phyloP scores from a whole-genome alignment of 306 rosid species.

The Cyamopsis tetragonoloba region DNA sequence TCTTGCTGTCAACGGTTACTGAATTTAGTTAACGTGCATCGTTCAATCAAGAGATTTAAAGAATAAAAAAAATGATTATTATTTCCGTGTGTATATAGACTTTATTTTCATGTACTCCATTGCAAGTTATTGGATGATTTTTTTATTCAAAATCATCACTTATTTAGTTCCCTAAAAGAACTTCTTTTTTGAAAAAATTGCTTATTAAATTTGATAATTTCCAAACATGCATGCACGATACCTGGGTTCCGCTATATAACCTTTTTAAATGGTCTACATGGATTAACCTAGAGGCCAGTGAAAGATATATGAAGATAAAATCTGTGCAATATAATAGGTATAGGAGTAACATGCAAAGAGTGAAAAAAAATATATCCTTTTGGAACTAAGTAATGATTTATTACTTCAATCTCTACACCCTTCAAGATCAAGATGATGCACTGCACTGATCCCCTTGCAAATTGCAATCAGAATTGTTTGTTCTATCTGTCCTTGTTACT shows the following conservation, averaged over 20 bases:
- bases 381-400: not conserved
- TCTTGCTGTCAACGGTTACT: no score
- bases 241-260: not conserved
- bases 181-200: no score
- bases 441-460: not conserved
- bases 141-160: no score
- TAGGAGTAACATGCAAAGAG: not conserved
- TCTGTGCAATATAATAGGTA: not conserved
- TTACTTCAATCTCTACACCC: not conserved
- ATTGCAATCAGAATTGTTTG: not conserved
- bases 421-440: constrained; percentile 1
- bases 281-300: not conserved
- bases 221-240: no score
- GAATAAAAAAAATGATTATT: no score
- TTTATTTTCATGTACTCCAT: not conserved
- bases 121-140: no score
- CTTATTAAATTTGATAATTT: no score
- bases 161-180: no score
- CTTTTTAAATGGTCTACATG: not conserved
- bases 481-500: constrained; percentile 3
- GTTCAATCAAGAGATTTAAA: no score
- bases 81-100: no score
- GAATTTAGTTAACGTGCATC: no score
- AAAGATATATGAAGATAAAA: not conserved
- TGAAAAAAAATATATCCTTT: not conserved